Conservation (phyloP, 495 filamentous ascomycete genomes). For the Aspergillus egyptiacus region DNA sequence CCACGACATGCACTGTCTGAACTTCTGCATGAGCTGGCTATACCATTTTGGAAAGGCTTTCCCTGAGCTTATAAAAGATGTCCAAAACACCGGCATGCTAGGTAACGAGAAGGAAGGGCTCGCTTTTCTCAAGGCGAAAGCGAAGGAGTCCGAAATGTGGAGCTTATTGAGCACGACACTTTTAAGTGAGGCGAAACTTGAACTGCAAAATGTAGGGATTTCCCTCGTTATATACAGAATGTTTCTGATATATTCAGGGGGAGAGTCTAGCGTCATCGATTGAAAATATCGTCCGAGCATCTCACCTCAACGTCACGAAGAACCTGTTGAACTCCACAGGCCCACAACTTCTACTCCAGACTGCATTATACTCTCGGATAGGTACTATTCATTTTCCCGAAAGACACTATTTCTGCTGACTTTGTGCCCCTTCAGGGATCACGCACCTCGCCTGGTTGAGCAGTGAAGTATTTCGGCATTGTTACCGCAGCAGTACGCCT, state of each 20-base stretch:
- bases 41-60: conserved; percentile 88
- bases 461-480: conserved; percentile 72
- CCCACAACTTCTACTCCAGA: conserved; percentile 62
- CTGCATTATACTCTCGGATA: conserved; percentile 69
- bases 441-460: conserved; percentile 59
- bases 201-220: conserved; percentile 52
- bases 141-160: conserved; percentile 86
- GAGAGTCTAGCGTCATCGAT: conserved; percentile 72
- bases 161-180: conserved; percentile 77
- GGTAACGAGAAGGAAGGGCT: conserved; percentile 77
- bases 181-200: conserved; percentile 79
- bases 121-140: conserved; percentile 77
- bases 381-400: conserved; percentile 40
- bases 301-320: conserved; percentile 72
- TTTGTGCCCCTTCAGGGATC: conserved; percentile 39
- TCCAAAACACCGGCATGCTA: conserved; percentile 65
- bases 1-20: conserved; percentile 84
- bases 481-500: conserved; percentile 56
- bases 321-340: conserved; percentile 68
- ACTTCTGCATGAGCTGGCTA: conserved; percentile 96
- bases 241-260: conserved; percentile 45
- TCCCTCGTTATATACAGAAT: neutral
- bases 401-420: neutral
- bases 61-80: conserved; percentile 64
- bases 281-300: conserved; percentile 73